A percentile compares a stretch with the other conserved stretches of the same genome.
Conservation (phyloP, 345 rosid genomes). For the Erucastrum elatum region DNA sequence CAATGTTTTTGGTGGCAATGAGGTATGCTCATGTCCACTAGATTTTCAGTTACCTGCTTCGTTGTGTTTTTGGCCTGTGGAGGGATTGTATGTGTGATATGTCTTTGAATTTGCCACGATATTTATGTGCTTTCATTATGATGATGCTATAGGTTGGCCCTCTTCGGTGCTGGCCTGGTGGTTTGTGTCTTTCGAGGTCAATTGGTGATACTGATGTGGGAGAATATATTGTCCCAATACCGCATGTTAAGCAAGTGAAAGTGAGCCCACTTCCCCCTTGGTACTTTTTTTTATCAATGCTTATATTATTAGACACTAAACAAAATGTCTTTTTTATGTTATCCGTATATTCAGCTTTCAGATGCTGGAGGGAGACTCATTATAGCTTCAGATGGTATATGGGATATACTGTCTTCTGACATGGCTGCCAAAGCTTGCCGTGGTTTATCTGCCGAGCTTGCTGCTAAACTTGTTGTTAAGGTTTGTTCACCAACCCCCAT, state of each 20-base stretch:
- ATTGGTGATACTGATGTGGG: slow-evolving; percentile 99
- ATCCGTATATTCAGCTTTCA: slow-evolving; percentile 58
- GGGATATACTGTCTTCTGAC: slow-evolving; percentile 95
- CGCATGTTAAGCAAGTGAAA: slow-evolving; percentile 99
- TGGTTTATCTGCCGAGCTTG: slow-evolving; percentile 94
- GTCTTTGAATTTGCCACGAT: neutral
- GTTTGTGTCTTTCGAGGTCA: slow-evolving; percentile 96
- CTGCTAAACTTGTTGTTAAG: slow-evolving; percentile 97
- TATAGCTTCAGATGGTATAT: slow-evolving; percentile 98
- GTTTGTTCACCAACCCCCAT: slow-evolving; percentile 40
- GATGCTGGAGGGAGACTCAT: slow-evolving; percentile 93
- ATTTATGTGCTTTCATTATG: slow-evolving; percentile 1
- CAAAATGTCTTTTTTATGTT: neutral
- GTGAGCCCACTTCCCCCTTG: slow-evolving; percentile 41
- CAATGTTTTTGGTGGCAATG: slow-evolving; percentile 92
- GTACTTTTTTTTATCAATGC: slow-evolving; percentile 4
- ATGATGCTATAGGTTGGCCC: slow-evolving; percentile 76
- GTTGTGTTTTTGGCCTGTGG: slow-evolving; percentile 1
- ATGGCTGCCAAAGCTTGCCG: slow-evolving; percentile 93
- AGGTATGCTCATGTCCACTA: slow-evolving; percentile 49
- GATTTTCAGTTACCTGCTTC: neutral
- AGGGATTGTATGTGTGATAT: neutral
- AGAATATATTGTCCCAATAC: slow-evolving; percentile 94
- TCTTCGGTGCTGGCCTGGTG: slow-evolving; percentile 99
- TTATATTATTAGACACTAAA: slow-evolving; percentile 8